Base-by-base conservation (phyloP, 495 filamentous ascomycete species). In the Tetracladium marchalianum region DNA sequence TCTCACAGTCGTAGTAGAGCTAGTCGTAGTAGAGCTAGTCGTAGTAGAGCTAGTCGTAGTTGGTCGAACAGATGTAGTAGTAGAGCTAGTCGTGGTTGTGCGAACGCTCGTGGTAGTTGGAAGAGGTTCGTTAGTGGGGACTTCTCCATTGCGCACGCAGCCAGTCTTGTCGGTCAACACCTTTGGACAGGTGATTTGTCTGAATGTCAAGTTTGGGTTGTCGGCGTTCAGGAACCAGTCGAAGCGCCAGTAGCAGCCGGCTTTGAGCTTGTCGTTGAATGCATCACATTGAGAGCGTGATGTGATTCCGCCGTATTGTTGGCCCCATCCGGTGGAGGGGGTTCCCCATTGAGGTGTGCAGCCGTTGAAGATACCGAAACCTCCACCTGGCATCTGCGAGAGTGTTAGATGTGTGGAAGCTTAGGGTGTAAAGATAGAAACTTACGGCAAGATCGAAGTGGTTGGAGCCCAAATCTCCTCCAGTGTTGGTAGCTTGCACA, bases 241-340 rank as follows among this genome's bases (percentile, higher is more conserved):
- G 62, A 78, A 85, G 46, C 79, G 76, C 72, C 76, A 85, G 59
- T 76, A 66, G 65, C 80, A 83, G n/a, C 81, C 80, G 2, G 61
- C 63, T 63, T 78, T 74, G 40, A 84, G 67, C 18, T 64, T 66
- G 17, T 46, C 62, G 4, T 78, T 77, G 64, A 83, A 78, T 24
- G 54, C 33, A 49, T 70, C 63, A 64, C 81, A 83, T 10, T 69
- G 67, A 35, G 61, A 63, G 44, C 69, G 62, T 15, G 65, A 68
- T 4, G 58, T 53, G 51, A 81, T 65, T 41, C 81, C 80, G 41
- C 79, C 80, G 63, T 83, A 83, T 38, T 73, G 67, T 37, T 70
- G 66, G 34, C 80, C 80, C 80, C 80, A 82, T 43, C 68, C 69
- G 53, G 67, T 65, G 31, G 64, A 38, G 2, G 77, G 76, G 1